These are phyloP conservation scores for Aspergillus sp. DNA, from an alignment of 2,329 filamentous ascomycete genomes.

Conservation along the genomic window DNA sequence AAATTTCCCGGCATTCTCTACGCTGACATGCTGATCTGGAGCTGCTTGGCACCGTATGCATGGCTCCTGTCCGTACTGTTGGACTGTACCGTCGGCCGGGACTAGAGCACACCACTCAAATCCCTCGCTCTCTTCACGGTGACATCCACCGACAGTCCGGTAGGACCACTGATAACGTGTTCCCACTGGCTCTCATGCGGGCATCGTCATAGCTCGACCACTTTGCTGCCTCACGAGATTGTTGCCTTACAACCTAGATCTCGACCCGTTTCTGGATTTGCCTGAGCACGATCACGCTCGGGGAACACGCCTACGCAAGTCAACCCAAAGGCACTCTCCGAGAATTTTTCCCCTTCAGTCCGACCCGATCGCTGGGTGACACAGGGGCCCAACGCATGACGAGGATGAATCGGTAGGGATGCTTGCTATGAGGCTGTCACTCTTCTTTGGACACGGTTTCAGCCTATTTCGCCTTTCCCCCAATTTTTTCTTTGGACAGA, in stretches of 20 bases:
- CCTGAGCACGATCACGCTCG: slow-evolving; percentile 11
- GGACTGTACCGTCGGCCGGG: slow-evolving; percentile 11
- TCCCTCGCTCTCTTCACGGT: slow-evolving; percentile 12
- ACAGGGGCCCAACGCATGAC: slow-evolving; percentile 17
- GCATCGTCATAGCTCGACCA: slow-evolving; percentile 14
- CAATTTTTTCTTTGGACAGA: neutral
- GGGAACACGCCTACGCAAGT: slow-evolving; percentile 10
- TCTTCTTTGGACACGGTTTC: neutral
- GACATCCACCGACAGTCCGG: slow-evolving; percentile 12
- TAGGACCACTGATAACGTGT: slow-evolving; percentile 14
- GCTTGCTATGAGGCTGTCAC: neutral
- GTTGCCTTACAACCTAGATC: slow-evolving; percentile 14
- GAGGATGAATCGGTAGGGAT: slow-evolving; percentile 1
- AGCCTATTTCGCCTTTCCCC: neutral
- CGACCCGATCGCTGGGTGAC: slow-evolving; percentile 17
- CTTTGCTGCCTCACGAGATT: slow-evolving; percentile 18
- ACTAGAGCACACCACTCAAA: slow-evolving; percentile 15
- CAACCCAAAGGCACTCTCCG: slow-evolving; percentile 2
- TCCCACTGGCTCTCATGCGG: slow-evolving; percentile 13
- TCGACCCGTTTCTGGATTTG: slow-evolving; percentile 6
- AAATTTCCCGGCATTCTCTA: neutral
- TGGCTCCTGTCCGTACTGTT: slow-evolving; percentile 10
- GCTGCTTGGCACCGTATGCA: slow-evolving; percentile 10
- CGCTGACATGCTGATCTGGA: slow-evolving; percentile 18
- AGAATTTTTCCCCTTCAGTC: slow-evolving; percentile 10